Percentiles rank a stretch among this genome's conserved stretches.
phyloP scores from a whole-genome alignment of 2,329 filamentous ascomycete species.

The Nigrospora osmanthi region DNA sequence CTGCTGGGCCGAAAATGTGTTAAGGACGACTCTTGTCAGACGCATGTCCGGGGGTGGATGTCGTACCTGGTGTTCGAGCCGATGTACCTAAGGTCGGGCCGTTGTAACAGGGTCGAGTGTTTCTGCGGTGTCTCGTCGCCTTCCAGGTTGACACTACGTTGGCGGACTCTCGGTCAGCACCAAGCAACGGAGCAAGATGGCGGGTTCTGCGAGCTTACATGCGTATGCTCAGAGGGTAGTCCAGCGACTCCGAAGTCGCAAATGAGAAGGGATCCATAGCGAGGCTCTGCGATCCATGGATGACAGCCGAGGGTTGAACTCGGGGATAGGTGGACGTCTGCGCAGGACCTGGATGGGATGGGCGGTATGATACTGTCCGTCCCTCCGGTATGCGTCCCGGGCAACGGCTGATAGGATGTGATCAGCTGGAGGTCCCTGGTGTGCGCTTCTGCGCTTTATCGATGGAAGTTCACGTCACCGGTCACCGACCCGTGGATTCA shows the following conservation, averaged over 20 bases:
- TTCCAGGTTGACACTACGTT: conserved; percentile 47
- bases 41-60: not conserved
- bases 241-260: conserved; percentile 77
- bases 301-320: not conserved
- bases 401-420: too few species aligned
- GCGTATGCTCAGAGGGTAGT: conserved; percentile 62
- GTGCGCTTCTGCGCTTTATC: too few species aligned
- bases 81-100: conserved; percentile 75
- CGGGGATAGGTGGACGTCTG: too few species aligned
- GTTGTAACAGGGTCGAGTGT: conserved; percentile 70
- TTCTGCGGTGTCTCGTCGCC: conserved; percentile 68
- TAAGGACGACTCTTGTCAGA: not conserved
- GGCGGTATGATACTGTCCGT: too few species aligned
- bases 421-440: too few species aligned
- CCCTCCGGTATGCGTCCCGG: too few species aligned
- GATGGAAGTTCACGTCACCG: too few species aligned
- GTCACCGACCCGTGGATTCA: too few species aligned
- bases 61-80: conserved; percentile 72
- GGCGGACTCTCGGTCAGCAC: not conserved
- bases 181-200: too few species aligned
- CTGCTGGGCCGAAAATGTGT: conserved; percentile 29
- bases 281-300: not conserved
- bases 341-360: too few species aligned
- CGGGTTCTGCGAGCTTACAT: conserved; percentile 36
- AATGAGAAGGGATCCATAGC: conserved; percentile 94